These are phyloP conservation scores for Pyrenophora seminiperda DNA, from an alignment of 2,329 filamentous ascomycete species.

Conservation along the genomic window DNA sequence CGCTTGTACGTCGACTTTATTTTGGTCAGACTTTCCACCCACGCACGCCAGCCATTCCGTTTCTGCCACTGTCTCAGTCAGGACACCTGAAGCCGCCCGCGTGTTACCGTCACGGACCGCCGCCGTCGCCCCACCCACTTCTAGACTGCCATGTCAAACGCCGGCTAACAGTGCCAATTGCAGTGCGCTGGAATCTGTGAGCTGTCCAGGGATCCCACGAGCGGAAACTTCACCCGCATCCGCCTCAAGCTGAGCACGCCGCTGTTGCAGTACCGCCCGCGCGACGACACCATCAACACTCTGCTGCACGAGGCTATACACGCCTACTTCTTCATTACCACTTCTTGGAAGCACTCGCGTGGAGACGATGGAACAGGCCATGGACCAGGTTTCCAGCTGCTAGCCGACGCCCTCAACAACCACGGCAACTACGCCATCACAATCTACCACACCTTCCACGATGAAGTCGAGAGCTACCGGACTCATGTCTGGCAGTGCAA, in stretches of 20 bases:
- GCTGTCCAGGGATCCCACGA: slow-evolving; percentile 47
- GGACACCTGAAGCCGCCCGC: slow-evolving; percentile 9
- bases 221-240: slow-evolving; percentile 47
- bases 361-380: slow-evolving; percentile 53
- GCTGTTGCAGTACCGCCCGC: slow-evolving; percentile 52
- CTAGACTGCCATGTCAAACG: slow-evolving; percentile 15
- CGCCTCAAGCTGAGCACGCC: slow-evolving; percentile 52
- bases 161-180: slow-evolving; percentile 24
- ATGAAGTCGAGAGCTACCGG: slow-evolving; percentile 54
- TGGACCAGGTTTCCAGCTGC: slow-evolving; percentile 50
- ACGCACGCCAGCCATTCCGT: slow-evolving; percentile 14
- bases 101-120: slow-evolving; percentile 1
- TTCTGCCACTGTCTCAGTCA: slow-evolving; percentile 10
- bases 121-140: slow-evolving; percentile 19
- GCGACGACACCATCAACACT: slow-evolving; percentile 52
- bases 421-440: slow-evolving; percentile 51
- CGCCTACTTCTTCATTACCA: slow-evolving; percentile 55
- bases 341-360: slow-evolving; percentile 50
- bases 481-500: slow-evolving; percentile 54
- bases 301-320: slow-evolving; percentile 54
- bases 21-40: slow-evolving; percentile 21
- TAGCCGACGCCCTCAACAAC: slow-evolving; percentile 53
- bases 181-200: slow-evolving; percentile 54
- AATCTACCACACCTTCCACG: slow-evolving; percentile 53
- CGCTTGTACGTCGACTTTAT: slow-evolving; percentile 31